Base-by-base conservation (phyloP, 2,329 filamentous ascomycete genomes). In the Fusarium protoensiforme region DNA sequence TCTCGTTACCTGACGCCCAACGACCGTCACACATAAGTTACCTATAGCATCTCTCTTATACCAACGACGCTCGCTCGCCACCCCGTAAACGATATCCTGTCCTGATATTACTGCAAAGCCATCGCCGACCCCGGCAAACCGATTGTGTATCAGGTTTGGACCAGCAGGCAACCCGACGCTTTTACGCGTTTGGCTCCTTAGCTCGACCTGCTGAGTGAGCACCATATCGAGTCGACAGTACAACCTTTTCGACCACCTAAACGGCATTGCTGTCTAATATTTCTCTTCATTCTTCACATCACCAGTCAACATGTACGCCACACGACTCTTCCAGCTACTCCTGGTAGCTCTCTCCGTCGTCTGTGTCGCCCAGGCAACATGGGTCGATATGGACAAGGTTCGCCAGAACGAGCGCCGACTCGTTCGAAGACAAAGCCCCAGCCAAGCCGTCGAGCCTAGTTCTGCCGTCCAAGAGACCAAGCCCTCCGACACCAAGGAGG, bases 331-430 rank as follows among this genome's bases (percentile, higher is more conserved):
- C 36, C 82, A 85, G 76, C 78, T 89, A 67, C 79, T 90, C 65
- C 77, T 89, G 70, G 80, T 88, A 73, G 86, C 85, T 48, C 80
- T 89, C 60, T 86, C 86, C 48, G 78, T 87, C 66, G 70, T 85
- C 62, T 83, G 82, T 53, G 80, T 86, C 39, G 85, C 85, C 51
- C 86, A 89, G 75, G 87, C 83, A 60, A 78, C 80, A 31, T 78
- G 77, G 75, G 66, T 80, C 69, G 70, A 83, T 69, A 27, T 67
- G 38, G 68, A 72, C 66, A 53, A 82, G 70, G 38, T 68, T 46
- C 69, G 72, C 67, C 20, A 71, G 22, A 68, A 73, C 27, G 71
- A 63, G 61, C 75, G 68, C 33, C 75, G 54, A 43, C 18, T 77
- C 46, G 65, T 68, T 39, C 65, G 71, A 69, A 71, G 77, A 74